phyloP scores from a whole-genome alignment of 805 yeast genomes.

The Metschnikowia shivogae region DNA sequence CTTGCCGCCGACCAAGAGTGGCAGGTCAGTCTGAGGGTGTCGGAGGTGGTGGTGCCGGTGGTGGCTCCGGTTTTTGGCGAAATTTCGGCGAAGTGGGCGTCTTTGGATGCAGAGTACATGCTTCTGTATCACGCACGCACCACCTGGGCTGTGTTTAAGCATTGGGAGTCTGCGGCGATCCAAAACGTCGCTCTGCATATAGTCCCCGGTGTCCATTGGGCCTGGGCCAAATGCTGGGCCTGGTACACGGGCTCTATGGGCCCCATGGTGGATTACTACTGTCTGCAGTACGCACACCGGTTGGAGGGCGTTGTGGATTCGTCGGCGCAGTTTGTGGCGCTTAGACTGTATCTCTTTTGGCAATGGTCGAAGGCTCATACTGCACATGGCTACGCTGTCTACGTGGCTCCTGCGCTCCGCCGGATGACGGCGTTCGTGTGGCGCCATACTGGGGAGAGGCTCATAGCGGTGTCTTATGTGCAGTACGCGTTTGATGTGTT shows the following conservation, averaged over 20 bases:
- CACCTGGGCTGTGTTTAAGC: neutral
- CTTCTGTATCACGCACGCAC: slow-evolving; percentile 5
- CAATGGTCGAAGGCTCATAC: neutral
- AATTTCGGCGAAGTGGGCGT: neutral
- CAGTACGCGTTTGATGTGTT: neutral
- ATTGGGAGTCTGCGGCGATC: neutral
- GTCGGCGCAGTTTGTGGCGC: neutral
- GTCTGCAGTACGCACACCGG: slow-evolving; percentile 8
- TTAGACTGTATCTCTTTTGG: slow-evolving; percentile 2
- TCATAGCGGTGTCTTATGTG: neutral
- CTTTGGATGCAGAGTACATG: slow-evolving; percentile 5
- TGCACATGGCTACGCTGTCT: neutral
- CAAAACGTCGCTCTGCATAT: neutral
- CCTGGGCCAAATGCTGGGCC: neutral
- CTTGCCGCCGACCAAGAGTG: slow-evolving; percentile 4
- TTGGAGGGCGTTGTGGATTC: slow-evolving; percentile 10
- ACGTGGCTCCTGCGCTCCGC: slow-evolving; percentile 2
- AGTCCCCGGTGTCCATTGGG: neutral
- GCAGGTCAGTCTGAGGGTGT: slow-evolving; percentile 1
- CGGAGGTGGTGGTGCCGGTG: slow-evolving; percentile 2
- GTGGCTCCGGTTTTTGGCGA: neutral
- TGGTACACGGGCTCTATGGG: slow-evolving; percentile 7
- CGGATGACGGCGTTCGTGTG: neutral
- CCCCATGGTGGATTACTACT: slow-evolving; percentile 13
- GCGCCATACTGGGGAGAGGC: neutral